A percentile compares a stretch with the other conserved stretches of the same genome.
phyloP scores from a whole-genome alignment of 1,139 yeast species.

The Pneumocystis jirovecii region DNA sequence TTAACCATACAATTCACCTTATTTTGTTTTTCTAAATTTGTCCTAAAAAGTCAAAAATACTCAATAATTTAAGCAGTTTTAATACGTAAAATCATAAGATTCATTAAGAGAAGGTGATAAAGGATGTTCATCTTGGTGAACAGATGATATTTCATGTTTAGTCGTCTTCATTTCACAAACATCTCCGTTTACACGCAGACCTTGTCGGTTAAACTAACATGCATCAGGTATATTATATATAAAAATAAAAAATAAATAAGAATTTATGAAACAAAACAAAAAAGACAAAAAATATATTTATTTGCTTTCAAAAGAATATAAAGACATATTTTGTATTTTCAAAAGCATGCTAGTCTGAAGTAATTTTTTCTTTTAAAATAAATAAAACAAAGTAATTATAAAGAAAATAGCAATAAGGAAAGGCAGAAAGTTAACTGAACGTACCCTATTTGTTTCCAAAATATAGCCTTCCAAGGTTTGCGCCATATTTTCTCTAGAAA shows the following conservation, averaged over 20 bases:
- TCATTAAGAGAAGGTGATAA: neutral
- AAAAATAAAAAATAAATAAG: too few species aligned
- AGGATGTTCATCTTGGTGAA: neutral
- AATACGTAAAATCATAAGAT: neutral
- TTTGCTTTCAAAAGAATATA: neutral
- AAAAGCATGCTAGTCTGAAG: neutral
- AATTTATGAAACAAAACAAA: neutral
- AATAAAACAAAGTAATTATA: neutral
- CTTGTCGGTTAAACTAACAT: neutral
- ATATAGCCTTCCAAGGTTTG: constrained; percentile 29
- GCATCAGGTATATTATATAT: too few species aligned
- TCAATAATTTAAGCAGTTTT: neutral
- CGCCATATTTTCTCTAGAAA: constrained; percentile 53
- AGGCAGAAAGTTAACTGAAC: neutral
- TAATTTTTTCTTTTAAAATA: neutral
- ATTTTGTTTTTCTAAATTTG: neutral
- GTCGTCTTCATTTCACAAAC: neutral
- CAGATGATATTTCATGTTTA: neutral
- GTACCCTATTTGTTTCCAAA: neutral
- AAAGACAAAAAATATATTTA: neutral
- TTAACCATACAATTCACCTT: neutral
- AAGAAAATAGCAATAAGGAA: neutral
- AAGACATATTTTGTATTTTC: neutral
- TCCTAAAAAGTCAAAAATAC: neutral
- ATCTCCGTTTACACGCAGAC: neutral